Conservation (phyloP, 495 filamentous ascomycete species). For the Apiosordaria backusii region DNA sequence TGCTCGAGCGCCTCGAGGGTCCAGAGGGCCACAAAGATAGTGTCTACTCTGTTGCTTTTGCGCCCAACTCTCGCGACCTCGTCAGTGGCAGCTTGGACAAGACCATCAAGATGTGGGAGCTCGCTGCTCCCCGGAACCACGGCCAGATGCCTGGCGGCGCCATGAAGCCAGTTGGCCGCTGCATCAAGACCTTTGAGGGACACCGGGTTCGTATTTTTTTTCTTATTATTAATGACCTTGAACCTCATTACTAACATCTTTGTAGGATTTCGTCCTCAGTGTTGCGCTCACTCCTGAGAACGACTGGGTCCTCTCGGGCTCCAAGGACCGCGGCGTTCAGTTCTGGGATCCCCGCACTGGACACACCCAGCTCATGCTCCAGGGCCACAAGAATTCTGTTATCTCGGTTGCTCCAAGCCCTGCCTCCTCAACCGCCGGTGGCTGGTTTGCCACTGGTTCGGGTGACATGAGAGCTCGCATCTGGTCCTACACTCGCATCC, state of each 20-base stretch:
- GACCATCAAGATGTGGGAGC: slow-evolving; percentile 95
- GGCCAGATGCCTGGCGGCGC: slow-evolving; percentile 42
- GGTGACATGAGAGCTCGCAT: slow-evolving; percentile 90
- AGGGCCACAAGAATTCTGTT: slow-evolving; percentile 90
- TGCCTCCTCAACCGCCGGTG: slow-evolving; percentile 71
- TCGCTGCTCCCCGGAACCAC: slow-evolving; percentile 63
- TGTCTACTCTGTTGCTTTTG: slow-evolving; percentile 90
- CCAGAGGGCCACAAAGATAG: slow-evolving; percentile 86
- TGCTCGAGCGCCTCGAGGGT: slow-evolving; percentile 80
- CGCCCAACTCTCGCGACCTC: slow-evolving; percentile 80
- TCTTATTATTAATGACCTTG: neutral
- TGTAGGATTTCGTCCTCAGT: slow-evolving; percentile 83
- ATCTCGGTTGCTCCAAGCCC: slow-evolving; percentile 88
- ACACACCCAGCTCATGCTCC: slow-evolving; percentile 85
- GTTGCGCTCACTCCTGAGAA: slow-evolving; percentile 85
- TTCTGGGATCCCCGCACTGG: slow-evolving; percentile 91
- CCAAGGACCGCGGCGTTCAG: slow-evolving; percentile 86
- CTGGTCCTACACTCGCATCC: slow-evolving; percentile 62
- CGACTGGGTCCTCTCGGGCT: slow-evolving; percentile 86
- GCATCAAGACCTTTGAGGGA: slow-evolving; percentile 85
- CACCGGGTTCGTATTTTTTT: slow-evolving; percentile 64
- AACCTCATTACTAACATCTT: slow-evolving; percentile 8
- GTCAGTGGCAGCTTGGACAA: slow-evolving; percentile 89
- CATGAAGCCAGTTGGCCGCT: slow-evolving; percentile 67
- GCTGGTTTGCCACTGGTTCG: slow-evolving; percentile 80